phyloP scores from a whole-genome alignment of 1,284 basidiomycete genomes.

The Ustilago nuda region DNA sequence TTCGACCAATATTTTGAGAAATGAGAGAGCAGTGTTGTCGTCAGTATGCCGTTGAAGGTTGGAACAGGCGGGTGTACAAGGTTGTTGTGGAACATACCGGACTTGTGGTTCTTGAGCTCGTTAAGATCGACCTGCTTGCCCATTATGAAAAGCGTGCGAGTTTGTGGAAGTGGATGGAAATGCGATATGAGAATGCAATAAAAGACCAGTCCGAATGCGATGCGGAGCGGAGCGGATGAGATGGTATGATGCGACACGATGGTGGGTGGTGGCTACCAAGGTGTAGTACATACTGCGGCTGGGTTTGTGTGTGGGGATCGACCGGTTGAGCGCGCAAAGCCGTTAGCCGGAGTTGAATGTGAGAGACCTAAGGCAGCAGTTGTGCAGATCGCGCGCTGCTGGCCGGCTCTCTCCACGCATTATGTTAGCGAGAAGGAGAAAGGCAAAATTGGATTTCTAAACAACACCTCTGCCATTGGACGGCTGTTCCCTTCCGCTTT shows the following conservation, averaged over 20 bases:
- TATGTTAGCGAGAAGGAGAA: background rate
- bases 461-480: slow-evolving; percentile 31
- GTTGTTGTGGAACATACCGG: slow-evolving; percentile 37
- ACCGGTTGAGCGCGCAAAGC: slow-evolving; percentile 30
- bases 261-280: background rate
- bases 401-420: too few relatives aligned
- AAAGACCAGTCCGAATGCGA: slow-evolving; percentile 4
- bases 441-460: slow-evolving; percentile 43
- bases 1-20: too few relatives aligned
- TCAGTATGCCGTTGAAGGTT: slow-evolving; percentile 2
- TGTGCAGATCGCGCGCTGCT: slow-evolving; percentile 9
- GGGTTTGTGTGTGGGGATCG: slow-evolving; percentile 22
- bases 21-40: background rate
- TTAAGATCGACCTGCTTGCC: slow-evolving; percentile 49
- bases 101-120: slow-evolving; percentile 64
- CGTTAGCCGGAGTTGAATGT: slow-evolving; percentile 35
- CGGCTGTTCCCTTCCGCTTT: background rate
- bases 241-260: slow-evolving; percentile 11
- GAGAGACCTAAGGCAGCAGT: slow-evolving; percentile 2
- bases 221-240: slow-evolving; percentile 11
- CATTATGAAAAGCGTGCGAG: slow-evolving; percentile 30
- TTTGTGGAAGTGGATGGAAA: slow-evolving; percentile 5
- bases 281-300: slow-evolving; percentile 1
- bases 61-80: too few relatives aligned
- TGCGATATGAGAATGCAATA: slow-evolving; percentile 13